Percentiles rank a stretch among this genome's conserved stretches.
These are phyloP conservation scores for Phyllosticta citribraziliensis DNA, from an alignment of 2,329 filamentous ascomycete species.

Conservation along the genomic window DNA sequence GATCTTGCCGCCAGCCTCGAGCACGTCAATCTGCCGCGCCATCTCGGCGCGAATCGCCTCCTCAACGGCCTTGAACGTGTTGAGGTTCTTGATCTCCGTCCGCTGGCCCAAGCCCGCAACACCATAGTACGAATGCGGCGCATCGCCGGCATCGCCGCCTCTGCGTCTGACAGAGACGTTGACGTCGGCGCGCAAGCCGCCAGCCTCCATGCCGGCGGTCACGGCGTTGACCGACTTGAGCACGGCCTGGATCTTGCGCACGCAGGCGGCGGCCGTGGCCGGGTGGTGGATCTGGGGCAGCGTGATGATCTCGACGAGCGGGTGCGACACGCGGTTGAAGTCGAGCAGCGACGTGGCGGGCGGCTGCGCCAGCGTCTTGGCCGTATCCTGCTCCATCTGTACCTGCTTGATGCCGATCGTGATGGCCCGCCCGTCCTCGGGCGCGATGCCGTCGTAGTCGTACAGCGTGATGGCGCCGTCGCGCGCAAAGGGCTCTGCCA, in stretches of 20 bases:
- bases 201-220: slow-evolving; percentile 84
- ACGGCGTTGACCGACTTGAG: slow-evolving; percentile 75
- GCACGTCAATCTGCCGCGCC: slow-evolving; percentile 71
- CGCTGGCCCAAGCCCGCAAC: slow-evolving; percentile 64
- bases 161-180: slow-evolving; percentile 77
- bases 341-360: slow-evolving; percentile 70
- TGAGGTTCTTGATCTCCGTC: slow-evolving; percentile 96
- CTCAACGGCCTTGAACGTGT: slow-evolving; percentile 88
- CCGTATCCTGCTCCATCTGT: slow-evolving; percentile 96
- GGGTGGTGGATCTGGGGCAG: slow-evolving; percentile 80
- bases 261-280: slow-evolving; percentile 75
- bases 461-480: slow-evolving; percentile 64
- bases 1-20: slow-evolving; percentile 65
- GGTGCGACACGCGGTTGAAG: slow-evolving; percentile 85
- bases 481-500: slow-evolving; percentile 49
- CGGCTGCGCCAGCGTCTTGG: slow-evolving; percentile 77
- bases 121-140: slow-evolving; percentile 41
- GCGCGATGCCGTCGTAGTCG: slow-evolving; percentile 67
- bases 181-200: slow-evolving; percentile 83
- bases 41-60: slow-evolving; percentile 89
- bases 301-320: slow-evolving; percentile 92
- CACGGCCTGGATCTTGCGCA: slow-evolving; percentile 77
- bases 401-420: slow-evolving; percentile 81
- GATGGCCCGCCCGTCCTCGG: slow-evolving; percentile 60
- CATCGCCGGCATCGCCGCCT: slow-evolving; percentile 11